Evolutionary conservation across 169 alveolate species (phyloP).

Genomic region (Eimeria sp.): DNA sequence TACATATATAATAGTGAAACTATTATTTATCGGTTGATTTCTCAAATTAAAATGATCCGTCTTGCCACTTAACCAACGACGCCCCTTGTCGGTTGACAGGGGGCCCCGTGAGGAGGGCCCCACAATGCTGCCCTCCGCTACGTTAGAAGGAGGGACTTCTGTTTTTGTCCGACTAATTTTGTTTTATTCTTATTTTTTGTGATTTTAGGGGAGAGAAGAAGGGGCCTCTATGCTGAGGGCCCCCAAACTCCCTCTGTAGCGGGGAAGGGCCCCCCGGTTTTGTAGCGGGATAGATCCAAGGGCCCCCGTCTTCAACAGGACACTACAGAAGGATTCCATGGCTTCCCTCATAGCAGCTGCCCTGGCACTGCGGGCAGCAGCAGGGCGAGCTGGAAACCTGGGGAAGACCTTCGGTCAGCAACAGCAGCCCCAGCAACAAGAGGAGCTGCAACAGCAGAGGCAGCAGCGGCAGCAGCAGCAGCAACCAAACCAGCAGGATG

Average conservation of each 20-base stretch:
- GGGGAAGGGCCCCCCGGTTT: not conserved
- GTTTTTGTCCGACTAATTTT: not conserved
- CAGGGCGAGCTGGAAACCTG: not conserved
- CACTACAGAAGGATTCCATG: not conserved
- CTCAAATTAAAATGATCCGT: not conserved
- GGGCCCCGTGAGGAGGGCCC: too few relatives aligned
- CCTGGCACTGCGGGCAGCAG: constrained; percentile 54
- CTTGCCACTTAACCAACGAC: too few relatives aligned
- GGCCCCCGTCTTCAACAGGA: too few relatives aligned
- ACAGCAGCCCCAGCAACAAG: not conserved
- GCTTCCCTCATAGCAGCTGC: constrained; percentile 37
- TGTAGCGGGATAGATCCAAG: too few relatives aligned
- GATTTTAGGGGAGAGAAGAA: not conserved
- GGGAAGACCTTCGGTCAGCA: not conserved
- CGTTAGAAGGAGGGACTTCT: too few relatives aligned
- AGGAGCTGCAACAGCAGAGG: not conserved
- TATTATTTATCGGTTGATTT: not conserved
- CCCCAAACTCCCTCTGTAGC: not conserved
- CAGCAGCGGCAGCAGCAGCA: not conserved
- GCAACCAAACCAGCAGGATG: not conserved
- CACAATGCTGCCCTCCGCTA: too few relatives aligned
- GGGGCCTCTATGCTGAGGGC: not conserved
- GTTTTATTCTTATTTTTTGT: not conserved
- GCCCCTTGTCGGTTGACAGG: too few relatives aligned
- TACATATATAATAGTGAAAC: not conserved